phyloP scores from a whole-genome alignment of 805 yeast genomes.

The Candida odintsovae region DNA sequence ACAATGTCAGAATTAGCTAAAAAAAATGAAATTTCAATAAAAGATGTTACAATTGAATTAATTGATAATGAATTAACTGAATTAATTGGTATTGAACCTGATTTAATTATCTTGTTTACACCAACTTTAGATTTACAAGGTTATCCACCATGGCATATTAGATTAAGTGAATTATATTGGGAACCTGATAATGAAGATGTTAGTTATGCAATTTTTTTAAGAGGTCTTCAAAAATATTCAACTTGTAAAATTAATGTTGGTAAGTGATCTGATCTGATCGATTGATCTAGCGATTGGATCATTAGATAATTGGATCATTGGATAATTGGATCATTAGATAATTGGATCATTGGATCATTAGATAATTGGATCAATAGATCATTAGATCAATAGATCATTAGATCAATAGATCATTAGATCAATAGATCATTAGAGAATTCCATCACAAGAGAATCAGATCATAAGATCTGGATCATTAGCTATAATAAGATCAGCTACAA shows the following conservation, averaged over 20 bases:
- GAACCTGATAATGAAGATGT: constrained; percentile 81
- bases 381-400: too few species aligned
- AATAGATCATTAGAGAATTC: too few species aligned
- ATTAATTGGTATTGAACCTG: constrained; percentile 90
- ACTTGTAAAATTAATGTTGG: constrained; percentile 87
- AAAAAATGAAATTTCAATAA: constrained; percentile 49
- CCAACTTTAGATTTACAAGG: constrained; percentile 89
- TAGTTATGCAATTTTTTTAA: constrained; percentile 73
- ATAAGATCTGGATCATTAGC: too few species aligned
- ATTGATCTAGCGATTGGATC: too few species aligned
- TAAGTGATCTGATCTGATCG: constrained; percentile 45
- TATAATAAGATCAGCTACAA: too few species aligned
- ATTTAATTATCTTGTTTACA: constrained; percentile 74
- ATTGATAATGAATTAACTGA: constrained; percentile 70
- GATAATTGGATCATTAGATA: too few species aligned
- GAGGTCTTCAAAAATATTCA: constrained; percentile 72
- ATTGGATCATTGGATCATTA: too few species aligned
- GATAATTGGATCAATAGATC: too few species aligned
- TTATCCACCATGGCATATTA: constrained; percentile 96
- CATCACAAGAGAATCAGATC: too few species aligned
- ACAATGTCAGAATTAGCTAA: constrained; percentile 75
- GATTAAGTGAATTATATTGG: constrained; percentile 88
- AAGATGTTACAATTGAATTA: constrained; percentile 68
- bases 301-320: too few species aligned
- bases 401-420: too few species aligned